These are phyloP conservation scores for Aspergillus sp. DNA, from an alignment of 2,329 filamentous ascomycete species.

Conservation along the genomic window DNA sequence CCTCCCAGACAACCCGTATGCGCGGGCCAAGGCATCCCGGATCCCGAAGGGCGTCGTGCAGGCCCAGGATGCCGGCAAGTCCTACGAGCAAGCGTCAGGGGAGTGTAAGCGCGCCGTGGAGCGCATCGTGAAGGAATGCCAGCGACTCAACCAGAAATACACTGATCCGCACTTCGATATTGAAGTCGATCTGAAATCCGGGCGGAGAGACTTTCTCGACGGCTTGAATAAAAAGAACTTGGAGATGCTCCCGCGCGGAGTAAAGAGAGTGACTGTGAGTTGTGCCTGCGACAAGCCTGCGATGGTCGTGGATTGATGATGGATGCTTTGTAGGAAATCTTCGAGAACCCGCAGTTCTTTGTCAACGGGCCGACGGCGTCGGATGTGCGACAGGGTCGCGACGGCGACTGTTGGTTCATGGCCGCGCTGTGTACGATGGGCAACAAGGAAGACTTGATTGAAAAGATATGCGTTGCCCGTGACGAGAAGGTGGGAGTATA, in stretches of 20 bases:
- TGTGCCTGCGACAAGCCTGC: constrained; percentile 11
- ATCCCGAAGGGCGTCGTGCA: constrained; percentile 54
- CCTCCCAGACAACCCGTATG: constrained; percentile 66
- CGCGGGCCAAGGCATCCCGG: constrained; percentile 57
- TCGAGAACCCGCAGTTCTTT: constrained; percentile 72
- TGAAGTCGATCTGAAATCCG: constrained; percentile 68
- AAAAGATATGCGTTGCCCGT: constrained; percentile 69
- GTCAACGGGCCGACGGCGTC: constrained; percentile 73
- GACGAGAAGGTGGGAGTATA: constrained; percentile 76
- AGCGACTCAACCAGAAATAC: constrained; percentile 79
- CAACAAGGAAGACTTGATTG: constrained; percentile 69
- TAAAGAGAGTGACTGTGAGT: constrained; percentile 64
- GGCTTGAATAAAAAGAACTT: constrained; percentile 38
- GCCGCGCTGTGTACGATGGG: constrained; percentile 74
- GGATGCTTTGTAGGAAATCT: constrained; percentile 60
- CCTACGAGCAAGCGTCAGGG: constrained; percentile 69
- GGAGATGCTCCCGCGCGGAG: constrained; percentile 62
- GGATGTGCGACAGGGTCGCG: constrained; percentile 74
- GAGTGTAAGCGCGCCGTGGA: constrained; percentile 63
- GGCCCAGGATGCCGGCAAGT: constrained; percentile 59
- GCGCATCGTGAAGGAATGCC: constrained; percentile 62
- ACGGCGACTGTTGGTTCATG: constrained; percentile 85
- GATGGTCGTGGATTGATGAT: not conserved
- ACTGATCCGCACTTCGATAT: constrained; percentile 84
- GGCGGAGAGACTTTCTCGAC: constrained; percentile 52